phyloP scores from a whole-genome alignment of 768 basidiomycete genomes.

The Russula brevipes region DNA sequence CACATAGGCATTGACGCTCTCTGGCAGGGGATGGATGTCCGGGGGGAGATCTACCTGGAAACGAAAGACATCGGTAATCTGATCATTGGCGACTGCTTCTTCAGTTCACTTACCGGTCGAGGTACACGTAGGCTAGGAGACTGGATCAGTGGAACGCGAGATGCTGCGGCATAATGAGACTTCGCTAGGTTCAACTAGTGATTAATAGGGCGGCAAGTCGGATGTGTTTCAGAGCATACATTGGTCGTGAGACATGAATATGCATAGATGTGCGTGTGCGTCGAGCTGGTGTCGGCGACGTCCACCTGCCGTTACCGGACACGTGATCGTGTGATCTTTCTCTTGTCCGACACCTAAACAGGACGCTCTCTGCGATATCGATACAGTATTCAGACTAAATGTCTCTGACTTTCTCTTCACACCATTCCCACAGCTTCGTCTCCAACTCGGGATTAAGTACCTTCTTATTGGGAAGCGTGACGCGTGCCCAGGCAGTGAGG shows the following conservation, averaged over 20 bases:
- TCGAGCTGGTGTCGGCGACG: no score
- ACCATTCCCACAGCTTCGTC: conserved; percentile 30
- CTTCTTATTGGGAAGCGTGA: conserved; percentile 18
- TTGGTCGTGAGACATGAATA: conserved; percentile 14
- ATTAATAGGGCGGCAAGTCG: background rate
- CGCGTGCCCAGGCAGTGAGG: conserved; percentile 30
- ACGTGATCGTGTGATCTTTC: no score
- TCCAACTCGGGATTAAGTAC: conserved; percentile 24
- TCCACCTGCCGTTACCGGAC: no score
- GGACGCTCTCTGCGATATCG: no score
- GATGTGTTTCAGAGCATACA: conserved; percentile 1
- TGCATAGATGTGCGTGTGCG: no score
- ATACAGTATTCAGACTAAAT: background rate
- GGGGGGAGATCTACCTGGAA: conserved; percentile 75
- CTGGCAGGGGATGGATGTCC: conserved; percentile 92
- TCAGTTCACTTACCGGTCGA: conserved; percentile 48
- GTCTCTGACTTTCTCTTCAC: conserved; percentile 29
- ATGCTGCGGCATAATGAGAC: conserved; percentile 76
- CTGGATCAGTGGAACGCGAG: conserved; percentile 81
- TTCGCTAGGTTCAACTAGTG: conserved; percentile 19
- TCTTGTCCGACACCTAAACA: no score
- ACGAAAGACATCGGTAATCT: background rate
- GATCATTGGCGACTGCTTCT: background rate
- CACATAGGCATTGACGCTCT: conserved; percentile 86
- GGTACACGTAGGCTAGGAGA: conserved; percentile 88